phyloP scores from a whole-genome alignment of 495 filamentous ascomycete genomes.

The Aspergillus taichungensis region DNA sequence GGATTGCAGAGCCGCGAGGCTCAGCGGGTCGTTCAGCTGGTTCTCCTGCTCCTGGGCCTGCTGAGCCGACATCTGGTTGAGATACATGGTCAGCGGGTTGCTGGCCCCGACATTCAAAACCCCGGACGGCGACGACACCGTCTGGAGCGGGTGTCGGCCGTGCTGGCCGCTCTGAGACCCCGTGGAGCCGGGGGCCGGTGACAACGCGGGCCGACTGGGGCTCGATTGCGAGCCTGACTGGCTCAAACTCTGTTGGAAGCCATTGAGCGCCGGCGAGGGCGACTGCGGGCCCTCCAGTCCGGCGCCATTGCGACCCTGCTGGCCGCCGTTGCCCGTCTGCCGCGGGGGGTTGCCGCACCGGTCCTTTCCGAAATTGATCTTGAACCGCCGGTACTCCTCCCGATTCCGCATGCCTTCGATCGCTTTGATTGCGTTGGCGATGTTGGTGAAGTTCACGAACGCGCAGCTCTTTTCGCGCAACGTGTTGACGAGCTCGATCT shows the following conservation, averaged over 20 bases:
- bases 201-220: slow-evolving; percentile 51
- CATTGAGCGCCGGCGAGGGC: slow-evolving; percentile 42
- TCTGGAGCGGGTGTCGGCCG: slow-evolving; percentile 42
- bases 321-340: slow-evolving; percentile 54
- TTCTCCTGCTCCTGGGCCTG: slow-evolving; percentile 57
- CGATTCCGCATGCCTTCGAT: slow-evolving; percentile 91
- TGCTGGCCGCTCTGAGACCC: slow-evolving; percentile 44
- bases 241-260: slow-evolving; percentile 41
- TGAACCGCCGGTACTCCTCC: slow-evolving; percentile 96
- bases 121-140: slow-evolving; percentile 51
- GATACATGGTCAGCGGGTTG: slow-evolving; percentile 93
- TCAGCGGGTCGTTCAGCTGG: slow-evolving; percentile 39
- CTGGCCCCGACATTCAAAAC: slow-evolving; percentile 69
- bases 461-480: slow-evolving; percentile 98
- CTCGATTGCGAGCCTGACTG: slow-evolving; percentile 61
- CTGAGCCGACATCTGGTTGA: slow-evolving; percentile 76
- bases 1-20: slow-evolving; percentile 48
- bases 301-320: slow-evolving; percentile 48
- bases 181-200: slow-evolving; percentile 48
- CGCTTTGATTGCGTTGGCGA: slow-evolving; percentile 98
- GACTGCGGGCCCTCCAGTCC: slow-evolving; percentile 57
- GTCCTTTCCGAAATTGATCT: slow-evolving; percentile 99
- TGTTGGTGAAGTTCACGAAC: slow-evolving; percentile 99
- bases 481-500: slow-evolving; percentile 96
- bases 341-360: slow-evolving; percentile 93